Evolutionary conservation across 2,329 filamentous ascomycete species (phyloP), one percentile per base, ranked within the genome.

Genomic region (Diaporthe ampelina): DNA sequence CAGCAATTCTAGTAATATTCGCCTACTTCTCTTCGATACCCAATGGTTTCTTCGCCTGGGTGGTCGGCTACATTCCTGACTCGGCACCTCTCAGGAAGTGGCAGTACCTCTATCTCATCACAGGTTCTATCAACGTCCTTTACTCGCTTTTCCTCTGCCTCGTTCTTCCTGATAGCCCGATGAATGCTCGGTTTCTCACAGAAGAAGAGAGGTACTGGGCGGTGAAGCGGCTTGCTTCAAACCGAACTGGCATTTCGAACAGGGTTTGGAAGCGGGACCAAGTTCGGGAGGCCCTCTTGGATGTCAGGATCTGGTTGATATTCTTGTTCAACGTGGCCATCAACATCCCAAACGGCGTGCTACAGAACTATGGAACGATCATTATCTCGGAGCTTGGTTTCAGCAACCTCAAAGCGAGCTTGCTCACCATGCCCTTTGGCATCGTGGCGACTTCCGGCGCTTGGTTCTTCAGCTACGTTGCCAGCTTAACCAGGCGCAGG

Each of bases 41-140:
- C 21, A 76, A 76, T n/a, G 75, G 75, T 35, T 69, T 91, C 90
- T 74, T 91, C 90, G 77, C 91, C 37, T 76, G 63, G 52, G 63
- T 76, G n/a, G 65, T 76, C 13, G 75, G 75, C 21, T 58, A 75
- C 6, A 75, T 75, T 24, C 75, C 73, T 43, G 73, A 70, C 29
- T 58, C 69, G 0, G 75, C 75, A 8, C 75, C 75, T 43, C 68
- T 76, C 8, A 50, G 59, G 32, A 76, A 76, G 24, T 78, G 77
- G 77, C 79, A 81, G 59, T 80, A 81, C 63, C 78, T 82, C 5
- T 82, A 81, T 65, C 75, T 82, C 59, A 78, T 82, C 4, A 81
- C 79, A 6, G 81, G 81, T 37, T 69, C 74, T 26, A 79, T 82
- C 76, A 84, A 80, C 43, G 70, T 82, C 24, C 48, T 78, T 15